phyloP scores from a whole-genome alignment of 805 yeast genomes.

The Candida easanensis region DNA sequence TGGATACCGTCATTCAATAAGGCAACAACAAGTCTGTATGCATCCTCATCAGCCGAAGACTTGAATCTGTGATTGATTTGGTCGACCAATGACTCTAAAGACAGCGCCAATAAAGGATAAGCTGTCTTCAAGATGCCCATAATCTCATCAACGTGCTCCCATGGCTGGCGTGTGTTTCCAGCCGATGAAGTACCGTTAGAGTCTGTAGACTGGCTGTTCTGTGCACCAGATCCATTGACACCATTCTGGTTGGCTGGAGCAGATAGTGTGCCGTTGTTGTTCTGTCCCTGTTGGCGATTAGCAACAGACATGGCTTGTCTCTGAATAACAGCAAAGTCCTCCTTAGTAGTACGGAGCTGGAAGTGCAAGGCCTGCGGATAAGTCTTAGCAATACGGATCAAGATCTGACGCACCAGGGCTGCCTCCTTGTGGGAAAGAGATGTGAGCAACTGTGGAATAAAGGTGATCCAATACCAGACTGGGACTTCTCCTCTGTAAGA shows the following conservation, averaged over 20 bases:
- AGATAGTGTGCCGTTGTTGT: background rate
- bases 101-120: constrained; percentile 87
- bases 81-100: constrained; percentile 92
- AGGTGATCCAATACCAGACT: constrained; percentile 99
- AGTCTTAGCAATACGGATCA: constrained; percentile 89
- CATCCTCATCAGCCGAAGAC: constrained; percentile 92
- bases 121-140: constrained; percentile 96
- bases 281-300: constrained; percentile 24
- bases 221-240: constrained; percentile 2
- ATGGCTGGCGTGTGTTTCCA: constrained; percentile 69
- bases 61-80: constrained; percentile 93
- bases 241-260: constrained; percentile 4
- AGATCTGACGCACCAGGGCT: constrained; percentile 77
- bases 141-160: constrained; percentile 91
- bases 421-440: constrained; percentile 92
- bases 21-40: constrained; percentile 90
- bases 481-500: constrained; percentile 95
- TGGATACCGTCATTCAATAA: constrained; percentile 90
- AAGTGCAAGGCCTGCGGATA: constrained; percentile 97
- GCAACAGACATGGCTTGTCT: constrained; percentile 62
- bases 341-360: constrained; percentile 92
- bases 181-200: constrained; percentile 8
- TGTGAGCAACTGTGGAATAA: constrained; percentile 89
- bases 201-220: background rate
- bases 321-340: constrained; percentile 85